Percentiles rank a stretch among this genome's conserved stretches.
These are phyloP conservation scores for Solanum hybrid DNA, from an alignment of 305 asterid genomes.

Conservation along the genomic window DNA sequence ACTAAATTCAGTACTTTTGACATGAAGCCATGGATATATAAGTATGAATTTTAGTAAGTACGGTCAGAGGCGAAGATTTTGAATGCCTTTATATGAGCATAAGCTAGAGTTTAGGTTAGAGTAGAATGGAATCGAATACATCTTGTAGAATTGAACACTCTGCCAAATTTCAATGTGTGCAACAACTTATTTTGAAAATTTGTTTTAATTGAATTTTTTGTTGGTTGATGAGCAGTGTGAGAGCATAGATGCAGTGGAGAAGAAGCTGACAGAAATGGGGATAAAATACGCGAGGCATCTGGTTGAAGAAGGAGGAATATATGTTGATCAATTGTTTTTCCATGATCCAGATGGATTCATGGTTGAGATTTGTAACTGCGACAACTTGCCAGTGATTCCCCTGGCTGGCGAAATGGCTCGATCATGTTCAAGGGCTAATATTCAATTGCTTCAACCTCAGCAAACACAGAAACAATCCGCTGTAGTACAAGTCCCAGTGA, in stretches of 20 bases:
- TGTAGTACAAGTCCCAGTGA: neutral
- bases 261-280: conserved; percentile 66
- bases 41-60: neutral
- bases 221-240: conserved; percentile 49
- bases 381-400: conserved; percentile 67
- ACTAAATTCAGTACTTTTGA: neutral
- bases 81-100: neutral
- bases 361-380: conserved; percentile 95
- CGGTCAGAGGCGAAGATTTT: neutral
- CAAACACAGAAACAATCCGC: conserved; percentile 28
- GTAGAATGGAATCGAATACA: neutral
- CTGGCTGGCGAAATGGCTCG: conserved; percentile 66
- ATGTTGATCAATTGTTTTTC: conserved; percentile 82
- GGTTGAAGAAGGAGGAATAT: conserved; percentile 83
- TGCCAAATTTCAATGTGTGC: neutral
- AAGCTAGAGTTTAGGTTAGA: neutral
- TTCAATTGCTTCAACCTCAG: conserved; percentile 41
- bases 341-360: conserved; percentile 95
- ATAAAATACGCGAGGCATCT: conserved; percentile 56
- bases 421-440: conserved; percentile 51
- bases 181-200: neutral
- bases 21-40: neutral
- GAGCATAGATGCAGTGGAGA: conserved; percentile 85
- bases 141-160: neutral
- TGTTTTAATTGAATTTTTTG: neutral